phyloP scores from a whole-genome alignment of 2,329 filamentous ascomycete genomes.

The Aspergillus quadrilineatus region DNA sequence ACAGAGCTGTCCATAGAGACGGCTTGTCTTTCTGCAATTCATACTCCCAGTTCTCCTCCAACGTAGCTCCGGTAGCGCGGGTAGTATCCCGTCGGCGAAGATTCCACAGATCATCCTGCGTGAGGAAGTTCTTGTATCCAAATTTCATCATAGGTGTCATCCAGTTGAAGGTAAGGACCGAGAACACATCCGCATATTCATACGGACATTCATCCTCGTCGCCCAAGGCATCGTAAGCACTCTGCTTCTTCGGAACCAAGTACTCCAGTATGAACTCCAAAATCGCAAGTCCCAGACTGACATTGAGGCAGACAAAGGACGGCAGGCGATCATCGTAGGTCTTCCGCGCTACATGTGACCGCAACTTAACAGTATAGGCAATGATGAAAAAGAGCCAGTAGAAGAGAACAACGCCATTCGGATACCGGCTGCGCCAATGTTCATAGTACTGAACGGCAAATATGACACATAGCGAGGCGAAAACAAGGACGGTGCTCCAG shows the following conservation, averaged over 20 bases:
- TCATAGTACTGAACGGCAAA: constrained; percentile 83
- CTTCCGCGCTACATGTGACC: constrained; percentile 78
- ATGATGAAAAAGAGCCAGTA: constrained; percentile 89
- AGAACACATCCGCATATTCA: constrained; percentile 93
- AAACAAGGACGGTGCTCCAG: constrained; percentile 72
- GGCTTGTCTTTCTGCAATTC: constrained; percentile 74
- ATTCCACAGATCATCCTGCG: constrained; percentile 94
- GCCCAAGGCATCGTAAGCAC: constrained; percentile 66
- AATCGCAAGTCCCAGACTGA: constrained; percentile 68
- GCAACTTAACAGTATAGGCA: constrained; percentile 75
- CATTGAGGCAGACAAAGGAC: constrained; percentile 75
- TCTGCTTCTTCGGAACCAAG: constrained; percentile 76
- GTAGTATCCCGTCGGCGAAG: constrained; percentile 79
- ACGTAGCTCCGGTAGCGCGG: constrained; percentile 65
- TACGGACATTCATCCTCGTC: constrained; percentile 67
- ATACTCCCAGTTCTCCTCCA: constrained; percentile 73
- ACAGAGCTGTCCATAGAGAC: constrained; percentile 82
- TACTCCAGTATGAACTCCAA: constrained; percentile 79
- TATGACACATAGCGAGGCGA: constrained; percentile 71
- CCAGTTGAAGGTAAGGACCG: constrained; percentile 91
- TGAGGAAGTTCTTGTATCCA: constrained; percentile 87
- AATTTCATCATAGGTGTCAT: constrained; percentile 98
- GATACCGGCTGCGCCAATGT: constrained; percentile 75
- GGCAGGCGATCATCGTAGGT: constrained; percentile 64
- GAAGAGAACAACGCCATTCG: constrained; percentile 84